Evolutionary conservation across 2,329 filamentous ascomycete species (phyloP).

Genomic region (Claviceps sp.): DNA sequence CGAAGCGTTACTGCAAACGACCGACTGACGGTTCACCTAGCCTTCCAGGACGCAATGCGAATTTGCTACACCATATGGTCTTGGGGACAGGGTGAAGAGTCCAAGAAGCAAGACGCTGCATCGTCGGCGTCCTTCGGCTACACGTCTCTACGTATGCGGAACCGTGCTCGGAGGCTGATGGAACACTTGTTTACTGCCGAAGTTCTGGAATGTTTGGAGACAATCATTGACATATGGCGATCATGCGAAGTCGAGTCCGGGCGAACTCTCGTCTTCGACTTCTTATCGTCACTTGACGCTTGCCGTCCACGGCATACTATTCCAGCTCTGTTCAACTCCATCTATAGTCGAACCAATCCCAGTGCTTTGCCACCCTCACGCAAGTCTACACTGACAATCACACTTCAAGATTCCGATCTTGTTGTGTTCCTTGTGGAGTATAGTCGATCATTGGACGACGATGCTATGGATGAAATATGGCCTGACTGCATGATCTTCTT

Average conservation of each 20-base stretch:
- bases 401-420: conserved; percentile 69
- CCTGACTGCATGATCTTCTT: conserved; percentile 84
- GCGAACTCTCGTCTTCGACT: conserved; percentile 59
- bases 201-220: conserved; percentile 85
- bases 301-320: conserved; percentile 84
- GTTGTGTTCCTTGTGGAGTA: conserved; percentile 87
- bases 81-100: conserved; percentile 61
- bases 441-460: conserved; percentile 78
- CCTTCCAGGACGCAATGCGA: conserved; percentile 88
- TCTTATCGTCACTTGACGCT: conserved; percentile 82
- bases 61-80: conserved; percentile 93
- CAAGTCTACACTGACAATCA: conserved; percentile 79
- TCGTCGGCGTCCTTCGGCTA: conserved; percentile 78
- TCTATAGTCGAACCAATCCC: conserved; percentile 89
- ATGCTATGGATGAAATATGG: conserved; percentile 98
- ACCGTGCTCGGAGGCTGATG: conserved; percentile 71
- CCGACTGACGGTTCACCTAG: conserved; percentile 82
- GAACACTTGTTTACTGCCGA: conserved; percentile 91
- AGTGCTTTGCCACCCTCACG: conserved; percentile 61
- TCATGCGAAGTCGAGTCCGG: conserved; percentile 30
- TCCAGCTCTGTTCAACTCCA: conserved; percentile 86
- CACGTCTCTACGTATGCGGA: conserved; percentile 81
- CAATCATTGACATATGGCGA: conserved; percentile 75
- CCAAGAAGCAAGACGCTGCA: conserved; percentile 44
- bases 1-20: conserved; percentile 84